Evolutionary conservation across 768 basidiomycete species (phyloP), one percentile per base, ranked within the genome.

Genomic region (Tephrocybe sp.): DNA sequence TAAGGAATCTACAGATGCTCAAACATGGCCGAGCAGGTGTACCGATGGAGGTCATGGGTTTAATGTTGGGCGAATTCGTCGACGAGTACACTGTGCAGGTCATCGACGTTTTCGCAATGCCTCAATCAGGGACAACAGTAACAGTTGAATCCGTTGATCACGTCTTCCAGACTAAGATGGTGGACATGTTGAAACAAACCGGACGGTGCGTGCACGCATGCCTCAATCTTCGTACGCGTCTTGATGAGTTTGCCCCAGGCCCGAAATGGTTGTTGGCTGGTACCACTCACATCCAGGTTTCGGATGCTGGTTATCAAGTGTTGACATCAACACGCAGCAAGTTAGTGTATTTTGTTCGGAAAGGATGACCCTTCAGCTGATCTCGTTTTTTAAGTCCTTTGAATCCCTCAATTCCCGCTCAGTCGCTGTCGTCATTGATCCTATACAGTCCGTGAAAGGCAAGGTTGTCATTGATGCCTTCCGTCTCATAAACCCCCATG

Each of bases 251-350:
- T 35, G n/a, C 36, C 12, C 23, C 32, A 86, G 95, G 60, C 91
- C 96, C 30, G 97, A 98, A 75, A 91, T 88, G 85, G 97, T 98
- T 5, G 97, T 99, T 1, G 97, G 97, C 3, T 99, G 97, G 97
- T 99, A 99, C 65, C 97, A 99, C 71, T 98, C 97, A 34, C 97
- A 99, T 76, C 97, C 97, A 49, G 97, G 97, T 33, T 99, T 98
- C 70, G 97, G 97, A 4, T 99, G 97, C 68, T 99, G 97, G 97
- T 75, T 99, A 35, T 98, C 95, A 40, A 94, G 92, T 60, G 96
- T 98, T 17, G 97, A 99, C 72, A 94, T 98, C 65, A 97, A 98
- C 71, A 99, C 97, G 4, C 97, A 99, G 64, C 97, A 98, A 76
- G 95, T 88, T 48, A 53, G 73, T 63, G 31, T 22, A 22, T 40